Conservation (phyloP, 2,329 filamentous ascomycete genomes). For the Cercospora canescens region DNA sequence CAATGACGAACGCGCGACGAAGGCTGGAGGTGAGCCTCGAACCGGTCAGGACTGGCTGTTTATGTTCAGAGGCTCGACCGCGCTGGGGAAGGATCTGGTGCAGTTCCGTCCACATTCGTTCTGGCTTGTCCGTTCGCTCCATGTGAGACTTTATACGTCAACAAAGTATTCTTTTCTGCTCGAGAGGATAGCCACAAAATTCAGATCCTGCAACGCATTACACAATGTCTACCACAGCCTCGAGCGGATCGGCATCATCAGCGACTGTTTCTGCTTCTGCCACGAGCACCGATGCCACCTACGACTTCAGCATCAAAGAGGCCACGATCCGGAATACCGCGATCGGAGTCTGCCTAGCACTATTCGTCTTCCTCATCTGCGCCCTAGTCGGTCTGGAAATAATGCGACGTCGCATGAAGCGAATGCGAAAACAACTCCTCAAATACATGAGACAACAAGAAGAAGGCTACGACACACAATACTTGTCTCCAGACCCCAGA, state of each 20-base stretch:
- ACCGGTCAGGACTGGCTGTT: slow-evolving; percentile 1
- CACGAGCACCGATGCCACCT: slow-evolving; percentile 12
- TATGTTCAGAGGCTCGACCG: slow-evolving; percentile 8
- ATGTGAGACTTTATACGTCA: neutral
- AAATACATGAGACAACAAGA: slow-evolving; percentile 6
- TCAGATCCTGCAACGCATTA: neutral
- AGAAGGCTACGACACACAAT: neutral
- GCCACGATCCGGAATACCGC: slow-evolving; percentile 16
- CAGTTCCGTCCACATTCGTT: slow-evolving; percentile 1
- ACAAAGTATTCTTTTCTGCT: neutral
- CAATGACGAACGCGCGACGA: slow-evolving; percentile 9
- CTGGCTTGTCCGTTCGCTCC: neutral
- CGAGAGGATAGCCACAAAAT: neutral
- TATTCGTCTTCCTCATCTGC: slow-evolving; percentile 17
- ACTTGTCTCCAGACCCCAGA: neutral
- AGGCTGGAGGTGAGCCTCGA: neutral
- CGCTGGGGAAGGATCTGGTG: neutral
- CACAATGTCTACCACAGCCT: neutral
- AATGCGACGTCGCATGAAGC: slow-evolving; percentile 15
- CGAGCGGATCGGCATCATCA: slow-evolving; percentile 3
- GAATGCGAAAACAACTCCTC: slow-evolving; percentile 8
- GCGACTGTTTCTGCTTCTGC: neutral
- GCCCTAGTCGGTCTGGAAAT: slow-evolving; percentile 14
- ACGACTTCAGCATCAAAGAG: slow-evolving; percentile 18
- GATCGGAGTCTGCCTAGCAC: slow-evolving; percentile 15